phyloP scores from a whole-genome alignment of 129 eudicot species.

The Chrysanthemum makinoi region DNA sequence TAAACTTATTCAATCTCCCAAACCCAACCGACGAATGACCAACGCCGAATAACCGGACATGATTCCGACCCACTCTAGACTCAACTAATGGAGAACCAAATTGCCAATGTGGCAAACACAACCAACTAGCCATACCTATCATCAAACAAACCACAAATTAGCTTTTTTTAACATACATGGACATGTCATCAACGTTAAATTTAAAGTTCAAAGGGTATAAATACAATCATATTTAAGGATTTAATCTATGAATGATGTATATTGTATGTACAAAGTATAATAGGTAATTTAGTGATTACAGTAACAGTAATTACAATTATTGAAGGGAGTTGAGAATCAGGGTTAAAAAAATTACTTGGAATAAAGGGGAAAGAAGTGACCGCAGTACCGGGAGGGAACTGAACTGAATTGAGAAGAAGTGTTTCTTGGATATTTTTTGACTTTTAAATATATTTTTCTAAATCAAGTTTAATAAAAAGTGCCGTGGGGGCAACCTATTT shows the following conservation, averaged over 20 bases:
- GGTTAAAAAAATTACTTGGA: conserved; percentile 29
- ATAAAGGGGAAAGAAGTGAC: background rate
- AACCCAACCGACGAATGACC: conserved; percentile 22
- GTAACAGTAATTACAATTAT: background rate
- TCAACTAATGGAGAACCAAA: conserved; percentile 20
- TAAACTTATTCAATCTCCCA: conserved; percentile 19
- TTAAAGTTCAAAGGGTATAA: background rate
- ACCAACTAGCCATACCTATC: conserved; percentile 46
- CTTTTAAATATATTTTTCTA: too few species aligned
- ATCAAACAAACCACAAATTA: conserved; percentile 9
- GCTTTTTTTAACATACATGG: conserved; percentile 11
- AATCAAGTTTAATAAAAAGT: background rate
- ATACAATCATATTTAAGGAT: background rate
- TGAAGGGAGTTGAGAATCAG: background rate
- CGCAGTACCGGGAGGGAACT: background rate
- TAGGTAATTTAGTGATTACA: conserved; percentile 2
- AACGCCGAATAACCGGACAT: conserved; percentile 22
- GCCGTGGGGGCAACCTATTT: conserved; percentile 18
- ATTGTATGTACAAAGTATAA: conserved; percentile 6
- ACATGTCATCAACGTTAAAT: background rate
- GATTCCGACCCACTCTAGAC: conserved; percentile 22
- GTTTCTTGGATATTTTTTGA: background rate
- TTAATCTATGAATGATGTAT: background rate
- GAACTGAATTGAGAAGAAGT: background rate
- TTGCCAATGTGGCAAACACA: conserved; percentile 31